Evolutionary conservation across 495 filamentous ascomycete genomes (phyloP), one percentile per base, ranked within the genome.

Genomic region (Podospora anserina): DNA sequence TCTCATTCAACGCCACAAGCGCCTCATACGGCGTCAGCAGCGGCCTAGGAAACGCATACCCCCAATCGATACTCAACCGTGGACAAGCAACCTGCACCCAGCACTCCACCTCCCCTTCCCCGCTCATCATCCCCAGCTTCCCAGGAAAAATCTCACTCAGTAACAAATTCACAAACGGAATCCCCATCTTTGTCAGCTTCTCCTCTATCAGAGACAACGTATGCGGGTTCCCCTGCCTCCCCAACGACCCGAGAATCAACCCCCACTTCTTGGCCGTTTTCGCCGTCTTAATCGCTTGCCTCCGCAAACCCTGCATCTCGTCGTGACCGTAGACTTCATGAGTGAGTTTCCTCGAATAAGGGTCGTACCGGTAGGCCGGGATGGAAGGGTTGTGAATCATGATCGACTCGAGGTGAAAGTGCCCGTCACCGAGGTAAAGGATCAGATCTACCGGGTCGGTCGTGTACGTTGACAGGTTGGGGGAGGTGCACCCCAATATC

Each of bases 71-170:
- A 77, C 93, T 97, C 74, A 99, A 74, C 30, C 95, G 79, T 7
- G 95, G 95, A 82, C 95, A 99, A 9, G 95, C 95, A 56, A 99
- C 92, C 79, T 99, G 95, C 44, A 98, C 94, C 95, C 95, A 99
- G 68, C 92, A 94, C 71, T 97, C 95, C 5, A 99, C 90, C 75
- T 98, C 94, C 71, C 97, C 95, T 3, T 98, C 90, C 75, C 97
- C 94, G 28, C 75, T 72, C 92, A 99, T 97, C 82, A 94, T 86
- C 0, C 90, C 93, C 65, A 99, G 79, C 76, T 99, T 99, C 0
- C 92, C 93, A 0, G 95, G 95, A 76, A 98, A 98, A 30, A 99
- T 97, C 82, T 99, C 95, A 68, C 89, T 92, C 2, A 99, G 82
- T 3, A 97, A 79, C 1, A 99, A 72, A 69, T 94, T 92, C 32